A percentile compares a stretch with the other conserved stretches of the same genome.
These are phyloP conservation scores for Russula olivacea DNA, from an alignment of 768 basidiomycete species.

Conservation along the genomic window DNA sequence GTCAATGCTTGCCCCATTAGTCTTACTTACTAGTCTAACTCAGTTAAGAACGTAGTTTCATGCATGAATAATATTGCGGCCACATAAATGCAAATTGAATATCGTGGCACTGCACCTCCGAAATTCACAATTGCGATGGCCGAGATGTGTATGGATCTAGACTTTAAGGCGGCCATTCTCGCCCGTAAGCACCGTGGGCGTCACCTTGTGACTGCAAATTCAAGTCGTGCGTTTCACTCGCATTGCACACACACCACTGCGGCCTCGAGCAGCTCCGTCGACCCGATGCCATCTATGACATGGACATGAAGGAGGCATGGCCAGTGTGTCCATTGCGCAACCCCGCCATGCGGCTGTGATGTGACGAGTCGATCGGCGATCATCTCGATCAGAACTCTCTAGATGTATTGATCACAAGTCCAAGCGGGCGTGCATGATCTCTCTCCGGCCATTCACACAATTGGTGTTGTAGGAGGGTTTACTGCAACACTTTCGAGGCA, in stretches of 20 bases:
- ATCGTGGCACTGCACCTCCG: neutral
- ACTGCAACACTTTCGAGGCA: neutral
- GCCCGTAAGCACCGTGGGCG: neutral
- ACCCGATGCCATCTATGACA: neutral
- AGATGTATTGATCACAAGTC: neutral
- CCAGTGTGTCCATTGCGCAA: neutral
- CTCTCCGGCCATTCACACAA: neutral
- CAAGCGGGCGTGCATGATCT: neutral
- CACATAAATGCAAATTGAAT: neutral
- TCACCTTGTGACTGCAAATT: neutral
- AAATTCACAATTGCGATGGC: neutral
- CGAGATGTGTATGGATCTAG: neutral
- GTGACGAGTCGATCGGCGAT: slow-evolving; percentile 7
- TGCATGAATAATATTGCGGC: neutral
- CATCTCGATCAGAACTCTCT: neutral
- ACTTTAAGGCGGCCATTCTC: neutral
- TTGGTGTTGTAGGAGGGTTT: neutral
- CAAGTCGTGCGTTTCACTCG: neutral
- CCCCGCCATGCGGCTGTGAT: neutral
- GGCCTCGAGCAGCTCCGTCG: neutral
- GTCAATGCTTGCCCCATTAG: neutral
- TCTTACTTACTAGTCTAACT: slow-evolving; percentile 7
- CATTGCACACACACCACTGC: neutral
- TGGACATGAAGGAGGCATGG: neutral
- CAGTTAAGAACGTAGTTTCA: neutral